Evolutionary conservation across 2,329 filamentous ascomycete species (phyloP).

Genomic region (Fusarium falciforme): DNA sequence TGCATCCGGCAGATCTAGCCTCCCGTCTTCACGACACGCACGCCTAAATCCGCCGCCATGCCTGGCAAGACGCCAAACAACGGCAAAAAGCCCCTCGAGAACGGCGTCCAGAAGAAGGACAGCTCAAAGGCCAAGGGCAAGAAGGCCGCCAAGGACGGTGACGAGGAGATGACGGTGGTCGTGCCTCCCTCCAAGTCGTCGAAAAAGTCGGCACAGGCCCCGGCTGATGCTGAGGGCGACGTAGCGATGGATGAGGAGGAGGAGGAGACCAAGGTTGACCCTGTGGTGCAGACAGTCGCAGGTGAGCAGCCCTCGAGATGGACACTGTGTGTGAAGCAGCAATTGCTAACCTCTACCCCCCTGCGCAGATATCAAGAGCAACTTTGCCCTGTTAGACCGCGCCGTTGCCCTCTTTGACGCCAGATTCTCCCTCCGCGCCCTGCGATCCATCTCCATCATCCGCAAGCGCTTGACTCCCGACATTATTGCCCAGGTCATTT

Average conservation of each 20-base stretch:
- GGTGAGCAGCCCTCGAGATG: constrained; percentile 56
- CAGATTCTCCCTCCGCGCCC: constrained; percentile 91
- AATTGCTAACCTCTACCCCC: constrained; percentile 34
- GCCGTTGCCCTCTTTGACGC: constrained; percentile 94
- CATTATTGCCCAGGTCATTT: constrained; percentile 82
- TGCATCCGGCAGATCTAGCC: constrained; percentile 22
- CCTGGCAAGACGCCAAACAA: constrained; percentile 80
- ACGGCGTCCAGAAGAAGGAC: constrained; percentile 74
- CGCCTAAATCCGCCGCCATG: constrained; percentile 59
- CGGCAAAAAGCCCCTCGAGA: constrained; percentile 76
- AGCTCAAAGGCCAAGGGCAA: constrained; percentile 75
- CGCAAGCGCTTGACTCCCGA: constrained; percentile 90
- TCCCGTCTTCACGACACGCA: constrained; percentile 10
- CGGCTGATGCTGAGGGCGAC: constrained; percentile 75
- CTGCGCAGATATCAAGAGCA: constrained; percentile 87
- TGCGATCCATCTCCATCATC: constrained; percentile 94
- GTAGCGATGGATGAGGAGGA: constrained; percentile 75
- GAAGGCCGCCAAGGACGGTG: constrained; percentile 73
- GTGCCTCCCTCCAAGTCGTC: constrained; percentile 77
- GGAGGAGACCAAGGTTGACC: constrained; percentile 69
- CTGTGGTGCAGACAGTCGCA: constrained; percentile 68
- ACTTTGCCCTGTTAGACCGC: constrained; percentile 90
- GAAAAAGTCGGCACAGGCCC: constrained; percentile 66
- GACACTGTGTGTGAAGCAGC: neutral
- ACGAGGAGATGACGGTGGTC: constrained; percentile 85